These are phyloP conservation scores for Leishmania tarentolae DNA, from an alignment of 208 protist genomes.

Conservation along the genomic window DNA sequence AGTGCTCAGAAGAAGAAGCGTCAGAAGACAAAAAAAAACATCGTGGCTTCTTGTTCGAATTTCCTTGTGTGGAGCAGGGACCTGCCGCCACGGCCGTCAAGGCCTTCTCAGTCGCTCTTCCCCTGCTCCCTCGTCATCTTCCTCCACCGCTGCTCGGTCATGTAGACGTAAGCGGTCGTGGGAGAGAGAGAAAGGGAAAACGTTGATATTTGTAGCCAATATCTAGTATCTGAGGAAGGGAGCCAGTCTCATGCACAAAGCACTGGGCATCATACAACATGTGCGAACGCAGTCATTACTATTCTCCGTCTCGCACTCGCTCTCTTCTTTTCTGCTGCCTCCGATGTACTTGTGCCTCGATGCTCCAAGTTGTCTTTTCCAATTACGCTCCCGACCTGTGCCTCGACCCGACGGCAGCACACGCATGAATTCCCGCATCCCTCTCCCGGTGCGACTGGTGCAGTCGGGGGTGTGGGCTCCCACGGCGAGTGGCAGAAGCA, in stretches of 20 bases:
- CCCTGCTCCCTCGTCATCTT: background rate
- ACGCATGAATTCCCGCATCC: slow-evolving; percentile 48
- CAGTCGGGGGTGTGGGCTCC: slow-evolving; percentile 27
- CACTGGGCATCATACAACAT: background rate
- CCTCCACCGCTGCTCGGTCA: background rate
- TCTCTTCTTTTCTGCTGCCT: slow-evolving; percentile 10
- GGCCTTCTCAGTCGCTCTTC: background rate
- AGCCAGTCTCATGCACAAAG: background rate
- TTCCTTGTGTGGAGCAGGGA: background rate
- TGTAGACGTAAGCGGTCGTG: background rate
- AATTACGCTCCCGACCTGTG: background rate
- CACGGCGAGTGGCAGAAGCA: background rate
- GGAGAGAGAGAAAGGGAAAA: background rate
- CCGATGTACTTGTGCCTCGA: background rate
- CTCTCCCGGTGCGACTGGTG: slow-evolving; percentile 57
- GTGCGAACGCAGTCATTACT: background rate
- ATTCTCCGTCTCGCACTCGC: background rate
- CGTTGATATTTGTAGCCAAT: no score
- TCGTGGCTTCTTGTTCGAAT: background rate
- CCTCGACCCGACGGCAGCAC: background rate
- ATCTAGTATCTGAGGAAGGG: background rate
- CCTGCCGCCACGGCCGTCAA: background rate
- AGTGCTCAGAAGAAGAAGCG: background rate
- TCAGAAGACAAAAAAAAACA: background rate
- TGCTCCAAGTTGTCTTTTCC: background rate